Conservation (phyloP, 179 eudicot genomes). For the Silene vulgaris region DNA sequence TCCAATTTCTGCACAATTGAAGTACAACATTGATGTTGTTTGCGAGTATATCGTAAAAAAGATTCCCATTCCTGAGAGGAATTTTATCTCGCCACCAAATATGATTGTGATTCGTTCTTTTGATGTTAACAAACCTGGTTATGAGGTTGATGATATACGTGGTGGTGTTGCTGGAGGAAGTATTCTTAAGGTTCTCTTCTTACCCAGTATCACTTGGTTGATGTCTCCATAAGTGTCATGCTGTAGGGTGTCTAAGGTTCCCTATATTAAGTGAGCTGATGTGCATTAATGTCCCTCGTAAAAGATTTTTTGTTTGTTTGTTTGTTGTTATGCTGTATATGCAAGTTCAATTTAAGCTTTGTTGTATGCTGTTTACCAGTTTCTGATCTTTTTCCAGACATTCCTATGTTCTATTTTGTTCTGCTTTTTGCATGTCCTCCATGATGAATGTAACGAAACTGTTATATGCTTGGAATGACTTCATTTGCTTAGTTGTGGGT, state of each 20-base stretch:
- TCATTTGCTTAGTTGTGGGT: not conserved
- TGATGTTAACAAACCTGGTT: slow-evolving; percentile 93
- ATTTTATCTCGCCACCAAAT: slow-evolving; percentile 81
- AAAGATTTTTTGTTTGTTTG: not conserved
- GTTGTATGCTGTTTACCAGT: not conserved
- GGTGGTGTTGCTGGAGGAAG: slow-evolving; percentile 99
- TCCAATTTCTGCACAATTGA: slow-evolving; percentile 90
- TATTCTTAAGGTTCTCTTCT: slow-evolving; percentile 61
- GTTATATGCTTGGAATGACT: not conserved
- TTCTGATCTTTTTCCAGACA: not conserved
- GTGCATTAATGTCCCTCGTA: not conserved
- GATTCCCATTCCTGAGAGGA: slow-evolving; percentile 88
- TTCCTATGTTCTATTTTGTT: not conserved
- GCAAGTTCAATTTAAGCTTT: not conserved
- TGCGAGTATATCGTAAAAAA: slow-evolving; percentile 79
- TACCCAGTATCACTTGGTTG: not conserved
- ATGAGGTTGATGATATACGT: slow-evolving; percentile 80
- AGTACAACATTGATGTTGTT: slow-evolving; percentile 90
- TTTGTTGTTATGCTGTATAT: not conserved
- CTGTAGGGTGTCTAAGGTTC: not conserved
- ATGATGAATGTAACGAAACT: not conserved
- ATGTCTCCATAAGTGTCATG: not conserved
- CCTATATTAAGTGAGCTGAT: not conserved
- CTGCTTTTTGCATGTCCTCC: not conserved
- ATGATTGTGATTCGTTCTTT: slow-evolving; percentile 94